Evolutionary conservation across 345 rosid species (phyloP).

Genomic region (Fremontodendron californicum): DNA sequence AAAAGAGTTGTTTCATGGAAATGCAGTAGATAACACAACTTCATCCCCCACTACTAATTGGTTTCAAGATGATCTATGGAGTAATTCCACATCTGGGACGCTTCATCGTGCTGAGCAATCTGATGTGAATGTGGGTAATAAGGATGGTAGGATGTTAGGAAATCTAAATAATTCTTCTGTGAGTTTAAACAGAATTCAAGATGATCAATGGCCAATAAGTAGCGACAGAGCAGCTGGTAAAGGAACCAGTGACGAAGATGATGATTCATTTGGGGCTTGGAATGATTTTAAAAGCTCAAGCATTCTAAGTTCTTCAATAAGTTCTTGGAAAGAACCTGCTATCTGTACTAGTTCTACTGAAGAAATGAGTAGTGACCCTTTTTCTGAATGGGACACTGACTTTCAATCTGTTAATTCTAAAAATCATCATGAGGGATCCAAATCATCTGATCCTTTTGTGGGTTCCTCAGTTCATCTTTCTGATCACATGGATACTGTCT

Average conservation of each 20-base stretch:
- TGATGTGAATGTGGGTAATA: conserved; percentile 13
- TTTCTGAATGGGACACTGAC: conserved; percentile 51
- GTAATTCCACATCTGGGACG: conserved; percentile 13
- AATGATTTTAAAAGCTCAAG: too few species aligned
- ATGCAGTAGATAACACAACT: too few species aligned
- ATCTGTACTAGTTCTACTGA: conserved; percentile 16
- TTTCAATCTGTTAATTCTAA: conserved; percentile 42
- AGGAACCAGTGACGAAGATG: conserved; percentile 32
- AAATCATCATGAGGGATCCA: conserved; percentile 24
- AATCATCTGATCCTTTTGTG: conserved; percentile 33
- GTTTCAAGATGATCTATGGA: too few species aligned
- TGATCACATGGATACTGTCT: conserved; percentile 51
- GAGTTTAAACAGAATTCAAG: conserved; percentile 24
- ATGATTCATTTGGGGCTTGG: too few species aligned
- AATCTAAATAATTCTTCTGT: conserved; percentile 4
- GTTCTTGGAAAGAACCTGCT: conserved; percentile 23
- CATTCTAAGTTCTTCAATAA: conserved; percentile 23
- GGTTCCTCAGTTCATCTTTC: conserved; percentile 46
- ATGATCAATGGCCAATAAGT: conserved; percentile 32
- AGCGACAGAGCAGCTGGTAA: conserved; percentile 22
- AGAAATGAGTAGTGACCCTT: conserved; percentile 30
- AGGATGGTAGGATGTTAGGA: conserved; percentile 18
- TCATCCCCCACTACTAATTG: too few species aligned
- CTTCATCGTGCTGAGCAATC: conserved; percentile 18
- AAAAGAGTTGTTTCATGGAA: too few species aligned